Evolutionary conservation across 2,329 filamentous ascomycete genomes (phyloP).

Genomic region (Talaromyces sp.): DNA sequence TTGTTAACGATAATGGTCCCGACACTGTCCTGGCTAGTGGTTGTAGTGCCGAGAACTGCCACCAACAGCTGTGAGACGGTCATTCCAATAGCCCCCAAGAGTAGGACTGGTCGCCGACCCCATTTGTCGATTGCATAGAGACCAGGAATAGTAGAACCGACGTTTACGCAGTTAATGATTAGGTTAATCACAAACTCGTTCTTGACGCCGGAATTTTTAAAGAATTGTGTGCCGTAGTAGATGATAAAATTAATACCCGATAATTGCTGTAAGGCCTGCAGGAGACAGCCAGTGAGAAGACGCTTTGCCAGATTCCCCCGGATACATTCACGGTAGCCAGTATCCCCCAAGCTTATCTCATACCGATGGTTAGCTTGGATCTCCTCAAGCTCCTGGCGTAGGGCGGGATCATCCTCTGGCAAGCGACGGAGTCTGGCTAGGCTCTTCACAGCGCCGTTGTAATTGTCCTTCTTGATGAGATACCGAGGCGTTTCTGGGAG

Average conservation of each 20-base stretch:
- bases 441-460: conserved; percentile 63
- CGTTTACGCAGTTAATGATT: conserved; percentile 51
- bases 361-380: conserved; percentile 64
- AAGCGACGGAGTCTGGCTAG: conserved; percentile 63
- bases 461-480: conserved; percentile 62
- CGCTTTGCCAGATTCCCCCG: conserved; percentile 37
- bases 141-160: conserved; percentile 39
- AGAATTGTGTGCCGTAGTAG: conserved; percentile 44
- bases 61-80: conserved; percentile 51
- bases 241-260: conserved; percentile 48
- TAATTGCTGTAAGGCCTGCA: conserved; percentile 44
- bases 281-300: conserved; percentile 39
- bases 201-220: conserved; percentile 40
- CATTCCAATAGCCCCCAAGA: conserved; percentile 49
- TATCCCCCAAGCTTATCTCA: conserved; percentile 56
- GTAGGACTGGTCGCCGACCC: conserved; percentile 49
- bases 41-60: conserved; percentile 43
- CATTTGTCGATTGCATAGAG: conserved; percentile 51
- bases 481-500: conserved; percentile 76
- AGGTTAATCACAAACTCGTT: conserved; percentile 50
- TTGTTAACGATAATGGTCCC: conserved; percentile 28
- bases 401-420: conserved; percentile 59
- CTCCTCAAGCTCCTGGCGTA: conserved; percentile 47
- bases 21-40: conserved; percentile 33
- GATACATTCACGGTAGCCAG: conserved; percentile 39